Base-by-base conservation (phyloP, 1,284 basidiomycete genomes). In the Mycosarcoma mackinlayi region DNA sequence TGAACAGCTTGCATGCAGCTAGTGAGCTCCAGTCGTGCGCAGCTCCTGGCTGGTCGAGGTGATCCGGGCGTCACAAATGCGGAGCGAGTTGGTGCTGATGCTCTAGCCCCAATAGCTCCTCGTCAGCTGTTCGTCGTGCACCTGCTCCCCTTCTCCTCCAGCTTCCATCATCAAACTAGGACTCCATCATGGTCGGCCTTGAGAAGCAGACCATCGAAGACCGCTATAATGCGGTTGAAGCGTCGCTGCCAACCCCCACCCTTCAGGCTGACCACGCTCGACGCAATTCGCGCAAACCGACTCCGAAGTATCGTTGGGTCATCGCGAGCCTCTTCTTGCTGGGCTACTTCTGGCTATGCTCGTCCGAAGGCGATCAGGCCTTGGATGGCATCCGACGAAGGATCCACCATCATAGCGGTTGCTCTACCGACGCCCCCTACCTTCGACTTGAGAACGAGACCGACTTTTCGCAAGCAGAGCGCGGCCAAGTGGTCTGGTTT, bases 401-500 rank as follows among this genome's bases (percentile, higher is more conserved):
- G 19, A 46, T 56, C 19, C 35, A 58, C 35, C 34, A 30, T 11
- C 61, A 57, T 8, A 44, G 33, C 34, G 44, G 39, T 18, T 52
- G 50, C 45, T 42, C 61, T 8, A 27, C 44, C 9, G 48, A 51
- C 27, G 34, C 48, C 4, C 33, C 47, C 24, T 44, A 28, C 21
- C 56, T 61, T 4, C 55, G 55, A 37, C 67, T 46, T 6, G 67
- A 70, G 37, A 53, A 70, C 35, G 44, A 54, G 58, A 71, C 68
- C 47, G 62, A 71, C 51, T 71, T 71, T 28, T 55, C 63, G 18
- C 50, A 58, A n/a, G 59, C 52, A 13, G 51, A 34, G 9, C 63
- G 59, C 18, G 71, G 71, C 19, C 28, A 74, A 38, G 51, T 74
- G 14, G 63, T 63, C 42, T 70, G 62, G 63, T 57, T 51, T 35